Evolutionary conservation across 306 rosid genomes (phyloP).

Genomic region (Rosa chinensis): DNA sequence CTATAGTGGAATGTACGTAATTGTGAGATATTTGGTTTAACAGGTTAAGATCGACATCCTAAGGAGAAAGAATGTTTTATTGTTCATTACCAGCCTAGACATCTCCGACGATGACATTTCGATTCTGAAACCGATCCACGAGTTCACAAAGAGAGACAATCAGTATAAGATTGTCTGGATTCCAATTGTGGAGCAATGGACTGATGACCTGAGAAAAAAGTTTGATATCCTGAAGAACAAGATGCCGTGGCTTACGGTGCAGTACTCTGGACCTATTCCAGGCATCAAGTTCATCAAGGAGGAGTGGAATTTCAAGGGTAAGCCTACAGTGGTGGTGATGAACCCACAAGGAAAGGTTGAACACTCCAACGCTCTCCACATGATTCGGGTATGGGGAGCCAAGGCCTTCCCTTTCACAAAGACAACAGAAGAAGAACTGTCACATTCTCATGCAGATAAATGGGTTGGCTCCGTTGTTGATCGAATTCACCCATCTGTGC

Average conservation of each 20-base stretch:
- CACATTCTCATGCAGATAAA: neutral
- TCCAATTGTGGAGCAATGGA: conserved; percentile 55
- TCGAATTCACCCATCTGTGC: conserved; percentile 6
- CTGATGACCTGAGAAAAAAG: conserved; percentile 34
- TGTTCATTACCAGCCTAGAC: conserved; percentile 53
- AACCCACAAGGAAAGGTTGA: conserved; percentile 40
- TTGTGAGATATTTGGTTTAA: neutral
- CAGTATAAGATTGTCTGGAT: conserved; percentile 58
- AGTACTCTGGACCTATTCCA: conserved; percentile 17
- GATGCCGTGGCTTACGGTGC: conserved; percentile 58
- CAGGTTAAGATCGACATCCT: conserved; percentile 40
- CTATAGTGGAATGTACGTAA: too few species aligned
- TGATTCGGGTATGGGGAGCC: conserved; percentile 46
- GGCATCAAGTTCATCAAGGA: conserved; percentile 51
- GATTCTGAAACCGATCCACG: conserved; percentile 33
- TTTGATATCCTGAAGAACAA: conserved; percentile 40
- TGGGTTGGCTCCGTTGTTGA: conserved; percentile 34
- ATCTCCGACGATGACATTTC: conserved; percentile 43
- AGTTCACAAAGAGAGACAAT: conserved; percentile 20
- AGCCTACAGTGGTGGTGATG: conserved; percentile 37
- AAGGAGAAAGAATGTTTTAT: conserved; percentile 41
- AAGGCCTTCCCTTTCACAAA: conserved; percentile 40
- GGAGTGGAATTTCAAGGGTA: conserved; percentile 50
- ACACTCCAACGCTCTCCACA: conserved; percentile 43
- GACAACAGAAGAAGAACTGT: neutral